These are phyloP conservation scores for Geum urbanum DNA, from an alignment of 306 rosid species.

Conservation along the genomic window DNA sequence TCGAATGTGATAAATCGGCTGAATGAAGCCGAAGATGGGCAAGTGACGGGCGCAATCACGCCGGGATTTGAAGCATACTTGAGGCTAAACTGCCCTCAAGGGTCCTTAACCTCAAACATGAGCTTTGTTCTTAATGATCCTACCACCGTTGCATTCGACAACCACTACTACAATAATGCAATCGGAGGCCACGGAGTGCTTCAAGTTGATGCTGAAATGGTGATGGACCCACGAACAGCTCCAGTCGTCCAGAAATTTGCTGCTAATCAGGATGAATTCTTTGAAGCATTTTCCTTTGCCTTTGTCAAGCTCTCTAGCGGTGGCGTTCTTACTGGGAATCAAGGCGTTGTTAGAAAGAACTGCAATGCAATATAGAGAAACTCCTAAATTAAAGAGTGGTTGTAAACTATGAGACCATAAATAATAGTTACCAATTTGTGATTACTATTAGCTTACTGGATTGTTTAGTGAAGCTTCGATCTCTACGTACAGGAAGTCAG, in stretches of 20 bases:
- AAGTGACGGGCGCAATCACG: conserved; percentile 13
- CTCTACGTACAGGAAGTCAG: background rate
- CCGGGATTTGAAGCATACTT: conserved; percentile 26
- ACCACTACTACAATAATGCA: conserved; percentile 22
- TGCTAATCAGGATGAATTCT: conserved; percentile 21
- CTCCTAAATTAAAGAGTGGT: background rate
- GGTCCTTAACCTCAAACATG: conserved; percentile 12
- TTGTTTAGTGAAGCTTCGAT: background rate
- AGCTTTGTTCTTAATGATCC: conserved; percentile 33
- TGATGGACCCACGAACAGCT: conserved; percentile 25
- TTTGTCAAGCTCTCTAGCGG: conserved; percentile 33
- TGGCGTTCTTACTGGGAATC: conserved; percentile 25
- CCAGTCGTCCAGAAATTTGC: conserved; percentile 11
- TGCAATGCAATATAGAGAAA: conserved; percentile 22
- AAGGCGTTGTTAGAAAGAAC: conserved; percentile 25
- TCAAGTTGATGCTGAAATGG: conserved; percentile 31
- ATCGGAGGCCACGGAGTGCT: conserved; percentile 30
- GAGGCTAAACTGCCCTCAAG: conserved; percentile 24
- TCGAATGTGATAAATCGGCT: conserved; percentile 22
- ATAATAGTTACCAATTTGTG: background rate
- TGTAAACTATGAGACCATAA: background rate
- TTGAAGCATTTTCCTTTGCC: conserved; percentile 30
- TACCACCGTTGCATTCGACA: conserved; percentile 25
- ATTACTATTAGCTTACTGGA: background rate
- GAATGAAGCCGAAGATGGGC: conserved; percentile 7